phyloP scores from a whole-genome alignment of 2,329 filamentous ascomycete species.

The Cytospora paraplurivora region DNA sequence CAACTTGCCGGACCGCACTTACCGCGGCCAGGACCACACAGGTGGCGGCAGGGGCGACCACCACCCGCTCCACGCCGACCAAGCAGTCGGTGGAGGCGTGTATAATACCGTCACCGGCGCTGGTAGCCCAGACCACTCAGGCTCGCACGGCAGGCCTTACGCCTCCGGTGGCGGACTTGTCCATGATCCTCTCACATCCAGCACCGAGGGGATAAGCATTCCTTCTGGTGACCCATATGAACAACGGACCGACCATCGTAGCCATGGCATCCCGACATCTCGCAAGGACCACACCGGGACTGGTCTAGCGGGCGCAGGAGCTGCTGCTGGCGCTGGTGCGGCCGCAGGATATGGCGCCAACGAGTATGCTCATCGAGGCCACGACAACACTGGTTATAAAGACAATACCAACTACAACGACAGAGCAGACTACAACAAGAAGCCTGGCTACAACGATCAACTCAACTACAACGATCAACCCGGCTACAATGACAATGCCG shows the following conservation, averaged over 20 bases:
- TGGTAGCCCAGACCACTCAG: conserved; percentile 15
- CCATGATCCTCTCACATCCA: conserved; percentile 16
- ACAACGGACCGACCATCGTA: conserved; percentile 19
- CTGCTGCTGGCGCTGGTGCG: conserved; percentile 13
- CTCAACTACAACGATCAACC: background rate
- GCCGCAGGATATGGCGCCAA: conserved; percentile 28
- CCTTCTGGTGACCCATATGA: conserved; percentile 19
- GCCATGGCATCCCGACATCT: conserved; percentile 24
- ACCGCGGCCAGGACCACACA: conserved; percentile 3
- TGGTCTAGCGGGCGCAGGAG: conserved; percentile 10
- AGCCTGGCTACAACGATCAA: conserved; percentile 2
- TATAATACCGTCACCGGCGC: conserved; percentile 20
- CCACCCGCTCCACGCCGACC: conserved; percentile 4
- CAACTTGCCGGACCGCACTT: conserved; percentile 15
- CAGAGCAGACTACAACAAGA: background rate
- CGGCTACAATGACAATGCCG: background rate
- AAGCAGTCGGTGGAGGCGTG: conserved; percentile 18
- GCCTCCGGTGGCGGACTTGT: conserved; percentile 13
- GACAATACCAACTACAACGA: background rate
- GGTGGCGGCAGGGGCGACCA: background rate
- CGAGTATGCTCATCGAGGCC: conserved; percentile 22
- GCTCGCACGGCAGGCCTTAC: conserved; percentile 12
- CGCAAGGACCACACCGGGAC: conserved; percentile 23
- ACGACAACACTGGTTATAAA: conserved; percentile 7
- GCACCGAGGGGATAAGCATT: conserved; percentile 8